These are phyloP conservation scores for Cymbopogon flexuosus DNA, from an alignment of 202 grass and related monocot genomes.

Conservation along the genomic window DNA sequence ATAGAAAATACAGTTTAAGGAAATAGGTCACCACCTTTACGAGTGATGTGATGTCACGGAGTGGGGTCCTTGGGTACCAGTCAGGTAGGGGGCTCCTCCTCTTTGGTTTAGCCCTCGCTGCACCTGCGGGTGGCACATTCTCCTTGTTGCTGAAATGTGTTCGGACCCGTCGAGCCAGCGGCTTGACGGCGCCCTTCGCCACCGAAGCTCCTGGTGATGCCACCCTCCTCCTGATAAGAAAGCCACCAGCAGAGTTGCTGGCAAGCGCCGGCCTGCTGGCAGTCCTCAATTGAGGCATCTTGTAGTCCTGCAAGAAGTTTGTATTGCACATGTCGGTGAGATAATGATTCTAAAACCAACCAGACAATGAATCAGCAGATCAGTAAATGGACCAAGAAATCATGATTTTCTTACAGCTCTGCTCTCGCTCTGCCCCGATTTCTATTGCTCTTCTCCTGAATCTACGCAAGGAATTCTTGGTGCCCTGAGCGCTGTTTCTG, in stretches of 20 bases:
- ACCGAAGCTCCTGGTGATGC: conserved; percentile 7
- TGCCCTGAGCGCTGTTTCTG: background rate
- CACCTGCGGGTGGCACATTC: conserved; percentile 32
- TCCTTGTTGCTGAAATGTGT: conserved; percentile 34
- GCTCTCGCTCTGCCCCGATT: background rate
- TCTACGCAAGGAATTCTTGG: background rate
- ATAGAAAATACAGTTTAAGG: background rate
- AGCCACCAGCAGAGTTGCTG: conserved; percentile 34
- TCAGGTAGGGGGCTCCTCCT: conserved; percentile 53
- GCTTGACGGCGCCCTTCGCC: conserved; percentile 11
- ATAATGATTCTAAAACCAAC: background rate
- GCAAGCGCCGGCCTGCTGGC: background rate
- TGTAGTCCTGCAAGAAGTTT: conserved; percentile 10
- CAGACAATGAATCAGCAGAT: background rate
- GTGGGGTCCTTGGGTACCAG: conserved; percentile 74
- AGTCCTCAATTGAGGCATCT: conserved; percentile 27
- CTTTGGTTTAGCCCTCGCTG: conserved; percentile 17
- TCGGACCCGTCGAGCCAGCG: background rate
- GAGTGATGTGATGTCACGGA: conserved; percentile 65
- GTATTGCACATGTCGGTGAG: background rate
- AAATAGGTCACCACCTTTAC: conserved; percentile 42
- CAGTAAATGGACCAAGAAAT: background rate
- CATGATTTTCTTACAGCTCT: background rate
- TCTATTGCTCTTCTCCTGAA: background rate
- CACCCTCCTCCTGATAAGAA: conserved; percentile 38